These are phyloP conservation scores for Amanita pallidorosea DNA, from an alignment of 768 basidiomycete species.

Conservation along the genomic window DNA sequence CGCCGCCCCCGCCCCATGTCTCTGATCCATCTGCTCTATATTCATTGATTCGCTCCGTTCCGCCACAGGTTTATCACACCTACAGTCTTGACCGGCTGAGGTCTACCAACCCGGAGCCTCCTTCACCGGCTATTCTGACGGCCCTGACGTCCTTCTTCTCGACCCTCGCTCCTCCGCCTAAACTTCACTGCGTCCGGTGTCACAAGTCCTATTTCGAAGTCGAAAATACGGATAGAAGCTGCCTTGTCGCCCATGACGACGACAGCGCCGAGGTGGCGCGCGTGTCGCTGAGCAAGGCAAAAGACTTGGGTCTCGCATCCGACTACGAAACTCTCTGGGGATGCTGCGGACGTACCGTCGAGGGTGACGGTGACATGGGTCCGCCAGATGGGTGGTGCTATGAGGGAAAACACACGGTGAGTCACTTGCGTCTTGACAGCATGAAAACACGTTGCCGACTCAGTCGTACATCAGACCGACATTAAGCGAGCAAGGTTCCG, in stretches of 20 bases:
- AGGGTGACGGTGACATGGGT: constrained; percentile 72
- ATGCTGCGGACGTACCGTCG: constrained; percentile 63
- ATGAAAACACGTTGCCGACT: neutral
- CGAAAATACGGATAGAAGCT: constrained; percentile 64
- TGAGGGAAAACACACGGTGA: constrained; percentile 70
- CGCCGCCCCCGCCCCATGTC: constrained; percentile 13
- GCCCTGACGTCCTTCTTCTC: constrained; percentile 50
- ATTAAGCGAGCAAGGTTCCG: constrained; percentile 69
- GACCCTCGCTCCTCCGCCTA: constrained; percentile 52
- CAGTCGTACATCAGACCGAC: constrained; percentile 40
- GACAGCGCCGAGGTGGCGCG: constrained; percentile 70
- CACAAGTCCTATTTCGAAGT: constrained; percentile 61
- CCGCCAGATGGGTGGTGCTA: constrained; percentile 86
- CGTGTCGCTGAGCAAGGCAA: constrained; percentile 17
- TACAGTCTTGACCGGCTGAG: constrained; percentile 47
- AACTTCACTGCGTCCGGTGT: constrained; percentile 66
- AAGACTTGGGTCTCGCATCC: constrained; percentile 14
- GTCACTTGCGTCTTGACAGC: constrained; percentile 7
- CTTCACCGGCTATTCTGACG: constrained; percentile 23
- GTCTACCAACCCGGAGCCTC: constrained; percentile 24
- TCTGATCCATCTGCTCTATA: constrained; percentile 33
- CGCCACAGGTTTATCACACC: constrained; percentile 53
- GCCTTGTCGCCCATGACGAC: constrained; percentile 67
- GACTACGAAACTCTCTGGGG: constrained; percentile 52
- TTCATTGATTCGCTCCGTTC: constrained; percentile 46